phyloP scores from a whole-genome alignment of 2,329 filamentous ascomycete genomes.

The Cladophialophora psammophila region DNA sequence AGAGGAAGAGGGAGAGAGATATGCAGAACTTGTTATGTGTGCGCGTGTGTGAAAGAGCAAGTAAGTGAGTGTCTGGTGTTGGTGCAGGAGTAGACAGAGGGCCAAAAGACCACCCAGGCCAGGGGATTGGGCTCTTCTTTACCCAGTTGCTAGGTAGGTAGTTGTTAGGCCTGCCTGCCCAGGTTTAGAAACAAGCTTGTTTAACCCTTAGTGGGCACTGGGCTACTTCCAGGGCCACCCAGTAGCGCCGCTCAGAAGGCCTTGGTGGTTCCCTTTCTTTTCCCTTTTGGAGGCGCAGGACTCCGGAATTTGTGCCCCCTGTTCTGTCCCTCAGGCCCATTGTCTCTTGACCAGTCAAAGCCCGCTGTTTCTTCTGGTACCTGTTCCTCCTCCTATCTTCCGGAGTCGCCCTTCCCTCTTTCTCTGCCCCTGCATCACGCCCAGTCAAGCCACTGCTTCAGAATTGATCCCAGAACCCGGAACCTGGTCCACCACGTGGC shows the following conservation, averaged over 20 bases:
- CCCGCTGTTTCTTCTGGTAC: neutral
- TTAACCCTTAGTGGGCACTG: slow-evolving; percentile 7
- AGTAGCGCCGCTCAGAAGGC: neutral
- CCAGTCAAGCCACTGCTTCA: slow-evolving; percentile 14
- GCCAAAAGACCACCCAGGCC: neutral
- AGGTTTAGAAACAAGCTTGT: slow-evolving; percentile 15
- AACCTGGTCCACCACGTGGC: slow-evolving; percentile 12
- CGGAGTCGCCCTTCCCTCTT: slow-evolving; percentile 1
- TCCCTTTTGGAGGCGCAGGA: neutral
- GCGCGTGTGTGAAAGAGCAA: no score
- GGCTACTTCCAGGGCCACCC: neutral
- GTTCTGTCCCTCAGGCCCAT: neutral
- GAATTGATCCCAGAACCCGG: slow-evolving; percentile 5
- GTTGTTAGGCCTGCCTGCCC: neutral
- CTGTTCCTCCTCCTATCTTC: slow-evolving; percentile 1
- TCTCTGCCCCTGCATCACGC: slow-evolving; percentile 10
- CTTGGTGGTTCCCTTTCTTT: neutral
- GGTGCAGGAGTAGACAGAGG: neutral
- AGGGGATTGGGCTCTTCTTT: neutral
- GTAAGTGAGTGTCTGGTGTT: neutral
- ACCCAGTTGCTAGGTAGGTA: no score
- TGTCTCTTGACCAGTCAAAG: neutral
- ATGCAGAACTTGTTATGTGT: neutral
- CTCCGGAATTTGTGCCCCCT: neutral
- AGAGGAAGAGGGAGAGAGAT: neutral